Percentiles rank a stretch among this genome's conserved stretches.
phyloP scores from a whole-genome alignment of 768 basidiomycete species.

The Lactarius evosmus region DNA sequence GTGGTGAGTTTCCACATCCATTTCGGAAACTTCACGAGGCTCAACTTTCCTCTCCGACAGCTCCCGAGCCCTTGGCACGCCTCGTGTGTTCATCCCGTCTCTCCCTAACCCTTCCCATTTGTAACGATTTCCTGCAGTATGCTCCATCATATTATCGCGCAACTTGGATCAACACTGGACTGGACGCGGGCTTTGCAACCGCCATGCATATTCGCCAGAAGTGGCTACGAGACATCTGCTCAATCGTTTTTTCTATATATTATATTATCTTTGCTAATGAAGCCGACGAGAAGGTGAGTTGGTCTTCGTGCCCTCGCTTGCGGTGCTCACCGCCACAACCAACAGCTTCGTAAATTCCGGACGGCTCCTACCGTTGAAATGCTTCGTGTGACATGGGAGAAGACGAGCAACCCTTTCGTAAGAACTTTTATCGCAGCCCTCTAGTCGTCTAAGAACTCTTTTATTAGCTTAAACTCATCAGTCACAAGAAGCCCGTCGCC shows the following conservation, averaged over 20 bases:
- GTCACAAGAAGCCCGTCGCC: conserved; percentile 55
- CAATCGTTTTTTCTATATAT: conserved; percentile 81
- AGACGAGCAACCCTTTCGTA: conserved; percentile 91
- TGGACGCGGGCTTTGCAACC: conserved; percentile 97
- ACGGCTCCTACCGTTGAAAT: conserved; percentile 96
- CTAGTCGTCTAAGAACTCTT: conserved; percentile 24
- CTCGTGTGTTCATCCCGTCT: conserved; percentile 51
- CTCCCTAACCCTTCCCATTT: conserved; percentile 4
- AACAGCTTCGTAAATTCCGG: conserved; percentile 83
- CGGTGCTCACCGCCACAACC: conserved; percentile 3
- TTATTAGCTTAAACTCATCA: conserved; percentile 63
- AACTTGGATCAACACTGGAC: conserved; percentile 88
- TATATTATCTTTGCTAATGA: conserved; percentile 88
- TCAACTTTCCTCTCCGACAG: conserved; percentile 39
- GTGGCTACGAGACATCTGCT: conserved; percentile 86
- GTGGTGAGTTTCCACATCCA: conserved; percentile 48
- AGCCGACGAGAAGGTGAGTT: conserved; percentile 90
- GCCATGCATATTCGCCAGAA: conserved; percentile 90
- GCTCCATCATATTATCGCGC: conserved; percentile 92
- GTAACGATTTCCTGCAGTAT: conserved; percentile 51
- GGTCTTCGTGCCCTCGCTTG: background rate
- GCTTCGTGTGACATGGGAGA: conserved; percentile 95
- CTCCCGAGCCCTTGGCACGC: conserved; percentile 89
- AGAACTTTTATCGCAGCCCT: conserved; percentile 29
- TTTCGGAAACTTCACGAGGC: conserved; percentile 1